A percentile compares a stretch with the other conserved stretches of the same genome.
Conservation (phyloP, 345 rosid genomes). For the Salix purpurea region DNA sequence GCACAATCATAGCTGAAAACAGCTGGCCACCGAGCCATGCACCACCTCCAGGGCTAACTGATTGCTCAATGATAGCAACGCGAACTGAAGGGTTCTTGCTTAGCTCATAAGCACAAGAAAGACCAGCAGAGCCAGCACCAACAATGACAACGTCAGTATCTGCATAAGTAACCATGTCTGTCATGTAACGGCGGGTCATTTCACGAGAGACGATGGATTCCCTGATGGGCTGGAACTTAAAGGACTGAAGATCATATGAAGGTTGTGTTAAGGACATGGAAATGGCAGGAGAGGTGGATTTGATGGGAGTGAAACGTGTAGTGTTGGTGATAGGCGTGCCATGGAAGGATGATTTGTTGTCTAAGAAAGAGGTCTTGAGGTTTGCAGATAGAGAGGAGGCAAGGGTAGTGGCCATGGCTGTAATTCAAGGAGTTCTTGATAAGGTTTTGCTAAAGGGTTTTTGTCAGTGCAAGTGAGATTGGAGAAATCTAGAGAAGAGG, state of each 20-base stretch:
- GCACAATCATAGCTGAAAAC: conserved; percentile 53
- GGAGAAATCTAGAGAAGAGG: not conserved
- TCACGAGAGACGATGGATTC: conserved; percentile 24
- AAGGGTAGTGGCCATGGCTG: conserved; percentile 2
- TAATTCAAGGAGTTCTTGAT: not conserved
- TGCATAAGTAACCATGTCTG: conserved; percentile 20
- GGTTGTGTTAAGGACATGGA: not conserved
- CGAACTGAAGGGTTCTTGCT: conserved; percentile 22
- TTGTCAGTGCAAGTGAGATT: not conserved
- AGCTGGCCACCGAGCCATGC: conserved; percentile 29
- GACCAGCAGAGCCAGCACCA: conserved; percentile 25
- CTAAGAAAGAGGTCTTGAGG: not conserved
- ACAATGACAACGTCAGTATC: conserved; percentile 25
- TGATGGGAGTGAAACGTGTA: not conserved
- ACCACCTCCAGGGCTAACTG: conserved; percentile 27
- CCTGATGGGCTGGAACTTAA: conserved; percentile 20
- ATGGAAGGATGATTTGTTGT: not conserved
- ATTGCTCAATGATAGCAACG: conserved; percentile 20
- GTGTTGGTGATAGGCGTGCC: not conserved
- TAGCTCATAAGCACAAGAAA: conserved; percentile 22
- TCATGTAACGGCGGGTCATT: conserved; percentile 18
- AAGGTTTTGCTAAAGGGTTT: not conserved
- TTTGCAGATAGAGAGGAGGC: not conserved
- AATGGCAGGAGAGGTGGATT: conserved; percentile 1
- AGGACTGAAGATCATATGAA: conserved; percentile 13